A percentile compares a stretch with the other conserved stretches of the same genome.
These are phyloP conservation scores for Zizania latifolia DNA, from an alignment of 176 grass and related monocot species.

Conservation along the genomic window DNA sequence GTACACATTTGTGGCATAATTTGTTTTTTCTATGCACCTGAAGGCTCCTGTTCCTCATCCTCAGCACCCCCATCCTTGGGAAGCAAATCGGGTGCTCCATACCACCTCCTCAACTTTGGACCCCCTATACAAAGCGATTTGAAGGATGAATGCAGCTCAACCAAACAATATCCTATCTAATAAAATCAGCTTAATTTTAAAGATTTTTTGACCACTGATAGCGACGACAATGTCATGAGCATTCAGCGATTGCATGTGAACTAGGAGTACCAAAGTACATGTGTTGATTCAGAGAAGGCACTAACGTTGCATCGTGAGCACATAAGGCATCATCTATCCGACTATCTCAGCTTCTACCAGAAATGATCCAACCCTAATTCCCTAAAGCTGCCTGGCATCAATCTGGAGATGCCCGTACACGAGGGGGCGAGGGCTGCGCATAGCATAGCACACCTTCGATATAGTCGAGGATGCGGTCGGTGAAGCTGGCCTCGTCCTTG, in stretches of 20 bases:
- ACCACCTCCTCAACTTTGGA: conserved; percentile 95
- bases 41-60: conserved; percentile 53
- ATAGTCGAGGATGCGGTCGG: conserved; percentile 85
- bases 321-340: not conserved
- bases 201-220: not conserved
- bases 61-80: conserved; percentile 60
- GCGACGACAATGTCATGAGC: not conserved
- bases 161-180: not conserved
- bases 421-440: not conserved
- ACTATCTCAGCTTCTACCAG: not conserved
- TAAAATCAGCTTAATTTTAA: not conserved
- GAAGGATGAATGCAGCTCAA: not conserved
- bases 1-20: not conserved
- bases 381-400: not conserved
- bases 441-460: conserved; percentile 65
- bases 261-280: not conserved
- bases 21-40: conserved; percentile 41
- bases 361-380: not conserved
- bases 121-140: conserved; percentile 48
- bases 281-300: not conserved
- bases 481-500: conserved; percentile 80
- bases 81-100: conserved; percentile 73
- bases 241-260: not conserved
- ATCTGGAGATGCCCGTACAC: not conserved
- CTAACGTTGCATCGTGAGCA: not conserved